These are phyloP conservation scores for Magnaporthiopsis poae DNA, from an alignment of 2,329 filamentous ascomycete species.

Conservation along the genomic window DNA sequence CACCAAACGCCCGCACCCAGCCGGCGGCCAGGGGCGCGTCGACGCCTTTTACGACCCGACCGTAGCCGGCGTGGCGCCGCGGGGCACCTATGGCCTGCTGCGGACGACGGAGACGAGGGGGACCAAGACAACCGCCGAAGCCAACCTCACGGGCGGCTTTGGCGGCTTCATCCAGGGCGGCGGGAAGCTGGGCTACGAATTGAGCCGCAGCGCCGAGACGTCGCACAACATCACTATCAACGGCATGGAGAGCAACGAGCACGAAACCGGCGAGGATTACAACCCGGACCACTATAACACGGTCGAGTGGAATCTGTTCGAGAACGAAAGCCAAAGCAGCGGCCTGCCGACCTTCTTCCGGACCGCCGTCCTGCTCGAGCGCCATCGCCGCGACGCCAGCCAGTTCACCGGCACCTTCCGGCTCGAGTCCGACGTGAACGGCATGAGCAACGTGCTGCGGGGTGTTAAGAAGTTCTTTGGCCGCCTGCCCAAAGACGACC, in stretches of 20 bases:
- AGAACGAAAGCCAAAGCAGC: not conserved
- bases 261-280: not conserved
- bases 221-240: constrained; percentile 1
- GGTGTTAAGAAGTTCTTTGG: constrained; percentile 2
- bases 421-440: not conserved
- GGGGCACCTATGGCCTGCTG: constrained; percentile 1
- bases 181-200: too few species aligned
- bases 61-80: constrained; percentile 1
- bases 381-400: not conserved
- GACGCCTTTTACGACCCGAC: constrained; percentile 6
- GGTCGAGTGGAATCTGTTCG: constrained; percentile 5
- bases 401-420: constrained; percentile 2
- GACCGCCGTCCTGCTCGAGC: constrained; percentile 6
- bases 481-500: constrained; percentile 3
- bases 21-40: not conserved
- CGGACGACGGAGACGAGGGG: not conserved
- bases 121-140: too few species aligned
- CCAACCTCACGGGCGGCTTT: too few species aligned
- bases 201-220: too few species aligned
- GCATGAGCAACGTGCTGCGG: not conserved
- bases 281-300: constrained; percentile 2
- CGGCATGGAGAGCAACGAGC: not conserved
- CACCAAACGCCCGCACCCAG: too few species aligned
- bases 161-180: too few species aligned
- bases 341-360: constrained; percentile 3